Percentiles rank a stretch among this genome's conserved stretches.
These are phyloP conservation scores for Arthroderma uncinatum DNA, from an alignment of 2,329 filamentous ascomycete genomes.

Conservation along the genomic window DNA sequence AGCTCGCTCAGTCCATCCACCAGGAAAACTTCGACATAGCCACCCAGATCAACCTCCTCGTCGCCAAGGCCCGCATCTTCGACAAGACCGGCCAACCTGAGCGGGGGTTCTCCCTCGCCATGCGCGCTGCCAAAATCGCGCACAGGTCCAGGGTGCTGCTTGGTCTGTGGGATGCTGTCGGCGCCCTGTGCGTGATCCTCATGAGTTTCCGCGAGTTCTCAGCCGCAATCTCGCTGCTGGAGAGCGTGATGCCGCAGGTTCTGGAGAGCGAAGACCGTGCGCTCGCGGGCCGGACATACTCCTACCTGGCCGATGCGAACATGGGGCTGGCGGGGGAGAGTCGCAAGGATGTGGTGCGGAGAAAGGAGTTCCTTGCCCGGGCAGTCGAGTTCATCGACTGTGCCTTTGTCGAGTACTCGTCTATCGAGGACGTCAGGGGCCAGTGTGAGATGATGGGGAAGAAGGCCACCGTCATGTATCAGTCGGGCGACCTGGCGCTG, in stretches of 20 bases:
- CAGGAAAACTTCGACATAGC: conserved; percentile 51
- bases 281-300: conserved; percentile 57
- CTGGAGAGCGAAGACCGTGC: conserved; percentile 57
- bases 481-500: conserved; percentile 52
- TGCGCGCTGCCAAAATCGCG: conserved; percentile 64
- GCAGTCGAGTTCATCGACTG: conserved; percentile 52
- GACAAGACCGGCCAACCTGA: conserved; percentile 57
- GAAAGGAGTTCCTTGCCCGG: conserved; percentile 47
- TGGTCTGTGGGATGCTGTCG: conserved; percentile 61
- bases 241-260: conserved; percentile 61
- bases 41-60: conserved; percentile 58
- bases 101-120: conserved; percentile 63
- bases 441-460: conserved; percentile 73
- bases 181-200: conserved; percentile 56
- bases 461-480: conserved; percentile 64
- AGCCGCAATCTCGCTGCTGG: conserved; percentile 53
- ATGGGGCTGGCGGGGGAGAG: conserved; percentile 60
- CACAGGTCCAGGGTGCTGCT: conserved; percentile 58
- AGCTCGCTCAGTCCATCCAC: conserved; percentile 41
- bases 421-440: conserved; percentile 55
- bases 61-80: conserved; percentile 61
- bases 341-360: conserved; percentile 34
- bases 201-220: conserved; percentile 59
- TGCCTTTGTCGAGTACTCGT: conserved; percentile 53
- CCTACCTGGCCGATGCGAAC: conserved; percentile 60